Conservation (phyloP, 1,284 basidiomycete species). For the Rugiboletus extremiorientalis region DNA sequence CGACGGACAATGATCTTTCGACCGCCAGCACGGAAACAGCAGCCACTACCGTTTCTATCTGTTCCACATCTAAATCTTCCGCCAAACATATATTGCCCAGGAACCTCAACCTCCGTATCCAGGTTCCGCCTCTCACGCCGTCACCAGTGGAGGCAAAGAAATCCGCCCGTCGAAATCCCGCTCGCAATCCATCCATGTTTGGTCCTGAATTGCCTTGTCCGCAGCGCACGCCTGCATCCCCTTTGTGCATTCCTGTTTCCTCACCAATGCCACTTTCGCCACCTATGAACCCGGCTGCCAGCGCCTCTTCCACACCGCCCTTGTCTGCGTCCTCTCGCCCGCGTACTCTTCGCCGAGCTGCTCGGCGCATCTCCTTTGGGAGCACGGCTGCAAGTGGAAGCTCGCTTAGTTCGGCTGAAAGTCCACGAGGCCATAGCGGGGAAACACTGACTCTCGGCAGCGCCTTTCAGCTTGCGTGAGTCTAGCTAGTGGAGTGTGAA, state of each 20-base stretch:
- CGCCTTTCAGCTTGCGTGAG: slow-evolving; percentile 33
- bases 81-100: slow-evolving; percentile 23
- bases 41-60: slow-evolving; percentile 30
- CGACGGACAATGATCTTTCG: slow-evolving; percentile 36
- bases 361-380: slow-evolving; percentile 36
- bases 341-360: slow-evolving; percentile 35
- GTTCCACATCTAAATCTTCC: slow-evolving; percentile 17
- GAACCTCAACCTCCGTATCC: slow-evolving; percentile 9
- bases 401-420: slow-evolving; percentile 7
- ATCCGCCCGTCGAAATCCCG: slow-evolving; percentile 33
- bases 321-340: slow-evolving; percentile 18
- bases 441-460: slow-evolving; percentile 26
- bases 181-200: slow-evolving; percentile 35
- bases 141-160: slow-evolving; percentile 20
- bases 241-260: slow-evolving; percentile 35
- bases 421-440: slow-evolving; percentile 11
- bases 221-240: slow-evolving; percentile 32
- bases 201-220: slow-evolving; percentile 33
- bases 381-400: slow-evolving; percentile 9
- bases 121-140: slow-evolving; percentile 20
- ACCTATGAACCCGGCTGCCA: slow-evolving; percentile 7
- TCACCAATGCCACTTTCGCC: slow-evolving; percentile 30
- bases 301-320: slow-evolving; percentile 1
- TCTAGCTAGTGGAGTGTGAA: background rate
- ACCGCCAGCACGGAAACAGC: slow-evolving; percentile 36